Base-by-base conservation (phyloP, 2,329 filamentous ascomycete species). In the Monosporascus sp. region DNA sequence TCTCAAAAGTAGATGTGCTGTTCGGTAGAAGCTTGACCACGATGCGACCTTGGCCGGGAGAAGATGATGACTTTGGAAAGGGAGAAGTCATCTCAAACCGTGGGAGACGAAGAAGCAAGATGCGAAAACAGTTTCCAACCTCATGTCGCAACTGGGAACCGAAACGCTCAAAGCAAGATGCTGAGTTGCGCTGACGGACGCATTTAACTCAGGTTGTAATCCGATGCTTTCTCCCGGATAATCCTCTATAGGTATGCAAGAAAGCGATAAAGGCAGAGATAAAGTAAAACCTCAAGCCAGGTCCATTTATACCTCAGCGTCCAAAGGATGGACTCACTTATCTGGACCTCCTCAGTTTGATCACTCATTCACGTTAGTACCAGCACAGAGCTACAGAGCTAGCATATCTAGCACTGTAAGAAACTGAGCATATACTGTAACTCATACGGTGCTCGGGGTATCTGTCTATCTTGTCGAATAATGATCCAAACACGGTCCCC, bases 41-140 rank as follows among this genome's bases (percentile, higher is more conserved):
- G 60, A 97, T 88, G 59, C 78, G 80, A 56, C 94, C 94, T 66
- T 89, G 79, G 53, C 94, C 94, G 22, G 92, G 83, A 50, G 79
- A 77, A 24, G 89, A 88, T 39, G 86, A 80, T 27, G 89, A 89
- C 50, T 82, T 77, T 49, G 88, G 84, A 67, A 95, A 96, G 8
- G 90, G 89, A n/a, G 86, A 90, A 57, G 72, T 71, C 78, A 81
- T 65, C 37, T 54, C 50, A 50, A 22, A 18, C 35, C 20, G 15
- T 27, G 20, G 7, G 11, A 48, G 25, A n/a, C 20, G 11, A 27
- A 36, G 25, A 35, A 20, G 39, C n/a, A 39, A 39, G 39, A 50
- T 31, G 36, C n/a, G 31, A 18, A 35, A 8, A 25, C 17, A 38
- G 25, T 50, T 48, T 36, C 20, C 15, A 27, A 53, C 50, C 43